Evolutionary conservation across 352 stramenopile species (phyloP).

Genomic region (Globisporangium nodosum): DNA sequence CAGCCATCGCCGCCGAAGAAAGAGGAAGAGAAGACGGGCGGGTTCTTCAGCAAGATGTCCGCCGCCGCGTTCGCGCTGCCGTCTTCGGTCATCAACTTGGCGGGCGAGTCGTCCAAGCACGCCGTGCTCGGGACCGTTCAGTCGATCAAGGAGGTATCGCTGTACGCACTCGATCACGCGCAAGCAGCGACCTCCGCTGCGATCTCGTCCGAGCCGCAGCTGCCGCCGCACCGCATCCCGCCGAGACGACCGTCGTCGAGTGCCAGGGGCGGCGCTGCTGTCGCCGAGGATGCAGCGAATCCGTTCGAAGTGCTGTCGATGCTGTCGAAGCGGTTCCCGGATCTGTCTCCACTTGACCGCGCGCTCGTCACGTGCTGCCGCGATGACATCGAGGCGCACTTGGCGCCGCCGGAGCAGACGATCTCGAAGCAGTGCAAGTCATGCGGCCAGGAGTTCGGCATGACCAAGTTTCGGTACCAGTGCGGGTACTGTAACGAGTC

Average conservation of each 20-base stretch:
- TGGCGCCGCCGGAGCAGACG: conserved; percentile 59
- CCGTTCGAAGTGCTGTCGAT: conserved; percentile 49
- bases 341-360: conserved; percentile 66
- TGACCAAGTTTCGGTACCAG: conserved; percentile 82
- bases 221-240: conserved; percentile 18
- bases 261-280: not conserved
- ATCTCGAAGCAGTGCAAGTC: conserved; percentile 60
- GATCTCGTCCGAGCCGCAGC: conserved; percentile 43
- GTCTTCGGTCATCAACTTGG: conserved; percentile 55
- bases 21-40: conserved; percentile 26
- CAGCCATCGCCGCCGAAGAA: conserved; percentile 4
- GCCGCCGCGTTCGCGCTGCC: conserved; percentile 53
- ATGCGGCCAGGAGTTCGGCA: conserved; percentile 66
- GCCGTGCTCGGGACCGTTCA: conserved; percentile 63
- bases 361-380: conserved; percentile 67
- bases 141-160: conserved; percentile 69
- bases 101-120: conserved; percentile 55
- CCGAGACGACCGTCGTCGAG: not conserved
- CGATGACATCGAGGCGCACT: conserved; percentile 33
- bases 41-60: conserved; percentile 64
- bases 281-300: conserved; percentile 15
- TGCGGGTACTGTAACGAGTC: conserved; percentile 80
- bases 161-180: conserved; percentile 67
- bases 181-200: conserved; percentile 57
- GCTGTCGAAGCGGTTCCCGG: conserved; percentile 70